Percentiles rank a stretch among this genome's conserved stretches.
These are phyloP conservation scores for Phaeosphaeriaceae sp. DNA, from an alignment of 2,329 filamentous ascomycete species.

Conservation along the genomic window DNA sequence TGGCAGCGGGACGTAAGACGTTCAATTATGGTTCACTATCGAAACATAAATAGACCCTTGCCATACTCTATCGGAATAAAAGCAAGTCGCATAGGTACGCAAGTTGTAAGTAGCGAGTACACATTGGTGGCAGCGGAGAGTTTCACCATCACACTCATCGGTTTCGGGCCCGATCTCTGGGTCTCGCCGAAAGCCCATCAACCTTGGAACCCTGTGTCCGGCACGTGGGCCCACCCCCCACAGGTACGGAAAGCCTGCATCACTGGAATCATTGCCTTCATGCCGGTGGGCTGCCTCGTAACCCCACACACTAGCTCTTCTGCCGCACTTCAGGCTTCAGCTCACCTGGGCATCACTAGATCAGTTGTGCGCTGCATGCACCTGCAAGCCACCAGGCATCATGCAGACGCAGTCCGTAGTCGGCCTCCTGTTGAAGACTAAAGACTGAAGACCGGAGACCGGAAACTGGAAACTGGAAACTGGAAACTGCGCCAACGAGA, in stretches of 20 bases:
- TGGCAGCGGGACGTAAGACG: conserved; percentile 5
- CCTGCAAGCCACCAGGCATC: conserved; percentile 19
- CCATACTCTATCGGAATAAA: conserved; percentile 4
- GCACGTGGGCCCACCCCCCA: conserved; percentile 25
- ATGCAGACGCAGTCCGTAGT: conserved; percentile 10
- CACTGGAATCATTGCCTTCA: conserved; percentile 7
- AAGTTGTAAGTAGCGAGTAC: conserved; percentile 12
- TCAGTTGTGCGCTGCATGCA: conserved; percentile 11
- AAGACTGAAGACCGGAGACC: too few species aligned
- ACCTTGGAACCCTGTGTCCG: conserved; percentile 15
- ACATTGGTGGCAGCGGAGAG: conserved; percentile 15
- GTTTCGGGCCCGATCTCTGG: conserved; percentile 20
- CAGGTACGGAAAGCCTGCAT: conserved; percentile 15
- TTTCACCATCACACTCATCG: conserved; percentile 12
- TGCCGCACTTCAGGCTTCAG: conserved; percentile 11
- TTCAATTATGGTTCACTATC: conserved; percentile 8
- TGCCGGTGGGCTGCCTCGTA: conserved; percentile 4
- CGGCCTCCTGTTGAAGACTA: conserved; percentile 8
- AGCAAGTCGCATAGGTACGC: conserved; percentile 7
- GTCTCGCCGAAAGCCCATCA: conserved; percentile 16
- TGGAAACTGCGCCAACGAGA: conserved; percentile 10
- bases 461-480: too few species aligned
- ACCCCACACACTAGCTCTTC: conserved; percentile 12
- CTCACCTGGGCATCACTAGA: conserved; percentile 2
- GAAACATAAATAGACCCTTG: conserved; percentile 6